Evolutionary conservation across 2,329 filamentous ascomycete genomes (phyloP).

Genomic region (Ceratocystis lukuohia): DNA sequence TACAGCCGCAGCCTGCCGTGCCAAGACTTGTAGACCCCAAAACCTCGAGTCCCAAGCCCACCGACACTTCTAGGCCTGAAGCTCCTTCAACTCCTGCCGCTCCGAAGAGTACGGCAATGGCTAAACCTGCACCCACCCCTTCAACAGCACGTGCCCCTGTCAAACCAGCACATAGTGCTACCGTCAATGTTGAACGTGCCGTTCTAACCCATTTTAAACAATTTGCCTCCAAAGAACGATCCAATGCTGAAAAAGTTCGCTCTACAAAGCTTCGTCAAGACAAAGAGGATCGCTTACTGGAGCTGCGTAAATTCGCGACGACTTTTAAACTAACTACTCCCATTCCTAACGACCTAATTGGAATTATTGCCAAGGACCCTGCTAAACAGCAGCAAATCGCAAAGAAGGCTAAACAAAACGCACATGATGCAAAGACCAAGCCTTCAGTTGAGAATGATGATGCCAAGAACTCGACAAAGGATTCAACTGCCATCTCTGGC

Average conservation of each 20-base stretch:
- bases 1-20: constrained; percentile 23
- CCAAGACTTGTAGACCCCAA: constrained; percentile 25
- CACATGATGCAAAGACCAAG: constrained; percentile 28
- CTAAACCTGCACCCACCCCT: constrained; percentile 11
- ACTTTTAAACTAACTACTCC: constrained; percentile 91
- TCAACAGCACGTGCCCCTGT: constrained; percentile 16
- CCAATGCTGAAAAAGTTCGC: constrained; percentile 42
- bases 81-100: constrained; percentile 22
- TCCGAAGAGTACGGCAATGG: background rate
- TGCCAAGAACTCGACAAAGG: constrained; percentile 35
- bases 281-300: constrained; percentile 83
- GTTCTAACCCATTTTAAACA: constrained; percentile 50
- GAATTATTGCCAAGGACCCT: constrained; percentile 95
- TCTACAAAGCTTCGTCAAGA: constrained; percentile 52
- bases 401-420: constrained; percentile 47
- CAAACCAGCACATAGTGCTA: constrained; percentile 36
- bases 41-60: constrained; percentile 14
- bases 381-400: constrained; percentile 86
- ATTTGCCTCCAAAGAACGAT: constrained; percentile 46
- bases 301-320: constrained; percentile 86
- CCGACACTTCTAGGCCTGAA: constrained; percentile 24
- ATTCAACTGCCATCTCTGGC: constrained; percentile 25
- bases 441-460: constrained; percentile 27
- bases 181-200: constrained; percentile 47
- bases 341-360: constrained; percentile 79